phyloP scores from a whole-genome alignment of 352 stramenopile genomes.

The Globisporangium spinosum region DNA sequence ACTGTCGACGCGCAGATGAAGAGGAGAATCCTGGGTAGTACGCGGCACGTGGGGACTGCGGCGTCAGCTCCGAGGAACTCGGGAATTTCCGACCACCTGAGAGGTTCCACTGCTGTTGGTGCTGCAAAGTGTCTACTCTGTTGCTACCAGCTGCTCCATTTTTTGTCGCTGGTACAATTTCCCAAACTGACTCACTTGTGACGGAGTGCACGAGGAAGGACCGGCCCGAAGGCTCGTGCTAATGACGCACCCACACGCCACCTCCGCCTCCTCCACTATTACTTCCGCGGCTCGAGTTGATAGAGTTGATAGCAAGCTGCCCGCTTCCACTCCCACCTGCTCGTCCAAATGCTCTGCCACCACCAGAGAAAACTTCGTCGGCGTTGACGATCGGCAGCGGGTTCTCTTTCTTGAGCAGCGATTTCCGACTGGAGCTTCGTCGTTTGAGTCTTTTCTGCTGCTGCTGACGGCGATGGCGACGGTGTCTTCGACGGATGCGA shows the following conservation, averaged over 20 bases:
- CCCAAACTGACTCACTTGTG: constrained; percentile 67
- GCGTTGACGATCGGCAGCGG: constrained; percentile 21
- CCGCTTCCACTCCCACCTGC: neutral
- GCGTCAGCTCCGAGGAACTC: neutral
- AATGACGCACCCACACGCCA: constrained; percentile 61
- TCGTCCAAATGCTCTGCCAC: neutral
- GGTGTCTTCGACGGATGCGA: constrained; percentile 7
- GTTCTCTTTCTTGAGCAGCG: constrained; percentile 10
- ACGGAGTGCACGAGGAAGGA: constrained; percentile 69
- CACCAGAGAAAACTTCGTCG: constrained; percentile 19
- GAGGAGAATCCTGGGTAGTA: neutral
- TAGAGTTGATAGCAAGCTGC: neutral
- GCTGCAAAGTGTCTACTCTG: neutral
- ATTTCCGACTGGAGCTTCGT: constrained; percentile 5
- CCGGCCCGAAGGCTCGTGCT: constrained; percentile 41
- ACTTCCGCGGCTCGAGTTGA: constrained; percentile 19
- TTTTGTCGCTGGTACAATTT: constrained; percentile 27
- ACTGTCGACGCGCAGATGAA: constrained; percentile 11
- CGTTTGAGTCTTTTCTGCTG: neutral
- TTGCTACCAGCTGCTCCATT: neutral
- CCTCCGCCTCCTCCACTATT: constrained; percentile 11
- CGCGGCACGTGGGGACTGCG: neutral
- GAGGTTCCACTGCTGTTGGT: no score
- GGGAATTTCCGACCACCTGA: constrained; percentile 4
- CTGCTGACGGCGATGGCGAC: neutral